Percentiles rank a stretch among this genome's conserved stretches.
phyloP scores from a whole-genome alignment of 148 eudicot species.

The Selenicereus undatus region DNA sequence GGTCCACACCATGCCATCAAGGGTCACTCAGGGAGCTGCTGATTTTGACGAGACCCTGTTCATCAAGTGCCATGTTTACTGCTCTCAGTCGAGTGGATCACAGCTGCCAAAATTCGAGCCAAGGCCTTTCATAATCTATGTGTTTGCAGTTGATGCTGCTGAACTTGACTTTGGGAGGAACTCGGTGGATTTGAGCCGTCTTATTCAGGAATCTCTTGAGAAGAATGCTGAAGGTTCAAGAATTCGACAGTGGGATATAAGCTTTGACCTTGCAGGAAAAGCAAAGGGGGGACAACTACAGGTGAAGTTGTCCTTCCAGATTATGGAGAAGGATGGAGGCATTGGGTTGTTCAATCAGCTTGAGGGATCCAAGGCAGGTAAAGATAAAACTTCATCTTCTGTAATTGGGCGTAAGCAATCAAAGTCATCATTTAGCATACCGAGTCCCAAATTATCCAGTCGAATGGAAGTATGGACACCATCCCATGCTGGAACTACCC shows the following conservation, averaged over 20 bases:
- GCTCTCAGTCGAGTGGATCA: conserved; percentile 37
- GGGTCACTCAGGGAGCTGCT: conserved; percentile 87
- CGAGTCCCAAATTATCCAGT: conserved; percentile 72
- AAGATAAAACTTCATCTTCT: conserved; percentile 31
- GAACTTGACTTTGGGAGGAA: conserved; percentile 85
- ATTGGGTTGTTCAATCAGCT: conserved; percentile 54
- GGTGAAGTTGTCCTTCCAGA: conserved; percentile 77
- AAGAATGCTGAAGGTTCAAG: conserved; percentile 64
- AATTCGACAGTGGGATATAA: conserved; percentile 80
- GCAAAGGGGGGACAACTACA: conserved; percentile 86
- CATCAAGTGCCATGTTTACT: conserved; percentile 75
- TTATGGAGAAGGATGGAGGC: conserved; percentile 96
- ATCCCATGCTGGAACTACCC: conserved; percentile 45
- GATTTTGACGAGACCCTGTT: conserved; percentile 93
- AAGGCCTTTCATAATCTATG: conserved; percentile 68
- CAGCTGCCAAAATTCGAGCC: conserved; percentile 58
- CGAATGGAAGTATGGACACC: conserved; percentile 65
- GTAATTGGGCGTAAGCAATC: conserved; percentile 68
- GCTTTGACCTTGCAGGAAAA: conserved; percentile 68
- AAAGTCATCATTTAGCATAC: conserved; percentile 79
- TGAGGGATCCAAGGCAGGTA: conserved; percentile 36
- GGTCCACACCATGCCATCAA: conserved; percentile 90
- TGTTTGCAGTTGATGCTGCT: conserved; percentile 72
- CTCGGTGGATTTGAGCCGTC: conserved; percentile 62
- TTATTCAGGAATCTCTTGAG: conserved; percentile 74